Evolutionary conservation across 2,329 filamentous ascomycete species (phyloP).

Genomic region (Monosporascus sp.): DNA sequence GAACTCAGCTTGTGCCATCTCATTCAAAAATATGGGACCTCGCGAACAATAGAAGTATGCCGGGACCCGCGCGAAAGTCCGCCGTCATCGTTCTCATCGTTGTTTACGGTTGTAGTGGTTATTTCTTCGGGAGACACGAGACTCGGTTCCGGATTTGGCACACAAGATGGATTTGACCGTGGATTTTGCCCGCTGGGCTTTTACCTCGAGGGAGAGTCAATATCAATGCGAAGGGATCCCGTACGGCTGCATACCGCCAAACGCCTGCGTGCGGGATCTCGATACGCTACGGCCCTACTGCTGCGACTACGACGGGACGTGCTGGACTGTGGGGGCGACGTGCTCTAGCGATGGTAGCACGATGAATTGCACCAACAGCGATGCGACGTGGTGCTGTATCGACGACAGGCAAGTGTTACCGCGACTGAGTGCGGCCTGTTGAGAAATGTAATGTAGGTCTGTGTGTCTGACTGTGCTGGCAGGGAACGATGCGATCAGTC

Average conservation of each 20-base stretch:
- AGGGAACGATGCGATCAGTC: not conserved
- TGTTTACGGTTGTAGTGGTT: too few relatives aligned
- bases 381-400: not conserved
- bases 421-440: too few relatives aligned
- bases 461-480: not conserved
- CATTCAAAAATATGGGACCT: too few relatives aligned
- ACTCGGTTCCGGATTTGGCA: too few relatives aligned
- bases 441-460: not conserved
- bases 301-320: not conserved
- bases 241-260: not conserved
- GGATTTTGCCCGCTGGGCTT: not conserved
- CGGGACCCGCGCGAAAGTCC: too few relatives aligned
- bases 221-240: not conserved
- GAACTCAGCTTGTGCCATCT: too few relatives aligned
- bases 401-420: not conserved
- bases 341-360: not conserved
- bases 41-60: too few relatives aligned
- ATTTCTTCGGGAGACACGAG: too few relatives aligned
- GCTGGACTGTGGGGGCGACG: not conserved
- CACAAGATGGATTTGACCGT: too few relatives aligned
- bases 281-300: not conserved
- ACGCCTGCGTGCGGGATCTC: not conserved
- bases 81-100: too few relatives aligned
- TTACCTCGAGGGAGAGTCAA: not conserved
- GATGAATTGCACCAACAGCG: not conserved